These are phyloP conservation scores for Trametes maxima DNA, from an alignment of 768 basidiomycete genomes.

Conservation along the genomic window DNA sequence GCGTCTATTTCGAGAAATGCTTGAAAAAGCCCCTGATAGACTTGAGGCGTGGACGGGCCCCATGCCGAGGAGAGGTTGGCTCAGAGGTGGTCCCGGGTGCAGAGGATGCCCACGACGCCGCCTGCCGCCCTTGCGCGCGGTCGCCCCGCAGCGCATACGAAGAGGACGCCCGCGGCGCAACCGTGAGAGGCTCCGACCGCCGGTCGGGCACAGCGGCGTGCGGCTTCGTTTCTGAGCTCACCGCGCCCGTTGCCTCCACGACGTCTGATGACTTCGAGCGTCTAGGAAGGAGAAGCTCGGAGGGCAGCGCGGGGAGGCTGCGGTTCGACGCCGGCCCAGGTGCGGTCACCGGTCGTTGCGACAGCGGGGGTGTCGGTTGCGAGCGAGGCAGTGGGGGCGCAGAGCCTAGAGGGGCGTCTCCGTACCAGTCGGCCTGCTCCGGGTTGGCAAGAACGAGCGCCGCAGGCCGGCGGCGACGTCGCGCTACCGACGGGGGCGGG, in stretches of 20 bases:
- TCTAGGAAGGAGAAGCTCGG: neutral
- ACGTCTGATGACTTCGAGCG: constrained; percentile 10
- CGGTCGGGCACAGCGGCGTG: neutral
- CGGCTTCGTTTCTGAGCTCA: neutral
- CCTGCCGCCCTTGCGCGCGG: neutral
- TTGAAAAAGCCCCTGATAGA: constrained; percentile 21
- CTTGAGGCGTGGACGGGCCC: constrained; percentile 14
- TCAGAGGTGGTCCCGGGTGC: constrained; percentile 7
- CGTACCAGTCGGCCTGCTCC: constrained; percentile 13
- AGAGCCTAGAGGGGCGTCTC: constrained; percentile 1
- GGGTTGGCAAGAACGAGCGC: constrained; percentile 17
- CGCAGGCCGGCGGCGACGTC: constrained; percentile 14
- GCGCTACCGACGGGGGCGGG: neutral
- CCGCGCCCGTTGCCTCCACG: neutral
- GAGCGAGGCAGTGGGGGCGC: constrained; percentile 2
- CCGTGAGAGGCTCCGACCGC: constrained; percentile 4
- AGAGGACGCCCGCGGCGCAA: constrained; percentile 4
- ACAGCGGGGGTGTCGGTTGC: neutral
- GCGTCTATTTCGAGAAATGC: constrained; percentile 17
- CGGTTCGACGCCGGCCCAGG: neutral
- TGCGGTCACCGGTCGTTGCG: neutral
- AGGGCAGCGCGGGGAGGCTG: neutral
- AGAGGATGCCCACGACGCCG: neutral
- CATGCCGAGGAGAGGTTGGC: constrained; percentile 15
- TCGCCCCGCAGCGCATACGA: constrained; percentile 4